These are phyloP conservation scores for Kodamaea sp. DNA, from an alignment of 1,139 yeast genomes.

Conservation along the genomic window DNA sequence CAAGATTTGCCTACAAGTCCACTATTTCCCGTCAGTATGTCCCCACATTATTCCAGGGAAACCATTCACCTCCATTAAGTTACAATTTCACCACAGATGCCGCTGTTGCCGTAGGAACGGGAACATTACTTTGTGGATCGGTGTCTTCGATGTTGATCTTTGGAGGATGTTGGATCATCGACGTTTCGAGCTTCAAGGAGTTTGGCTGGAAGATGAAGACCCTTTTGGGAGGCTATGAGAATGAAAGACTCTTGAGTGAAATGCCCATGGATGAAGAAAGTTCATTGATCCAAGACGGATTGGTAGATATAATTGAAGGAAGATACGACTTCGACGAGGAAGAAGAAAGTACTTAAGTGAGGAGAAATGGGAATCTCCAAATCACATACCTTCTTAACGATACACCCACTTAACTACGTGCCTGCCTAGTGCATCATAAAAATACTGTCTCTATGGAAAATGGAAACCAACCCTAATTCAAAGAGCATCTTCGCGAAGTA, in stretches of 20 bases:
- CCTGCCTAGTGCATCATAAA: too few species aligned
- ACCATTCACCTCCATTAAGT: conserved; percentile 76
- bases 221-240: conserved; percentile 67
- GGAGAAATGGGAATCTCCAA: too few species aligned
- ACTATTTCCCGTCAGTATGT: conserved; percentile 72
- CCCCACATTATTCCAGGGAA: conserved; percentile 81
- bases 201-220: conserved; percentile 71
- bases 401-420: too few species aligned
- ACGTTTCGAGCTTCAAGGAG: conserved; percentile 67
- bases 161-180: conserved; percentile 80
- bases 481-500: too few species aligned
- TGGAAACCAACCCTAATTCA: too few species aligned
- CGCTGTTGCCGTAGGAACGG: conserved; percentile 80
- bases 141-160: conserved; percentile 72
- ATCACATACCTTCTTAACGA: too few species aligned
- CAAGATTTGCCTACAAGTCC: conserved; percentile 74
- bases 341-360: too few species aligned
- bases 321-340: conserved; percentile 28
- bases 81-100: conserved; percentile 84
- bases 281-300: conserved; percentile 50
- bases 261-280: conserved; percentile 73
- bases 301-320: conserved; percentile 49
- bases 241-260: conserved; percentile 45
- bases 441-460: too few species aligned
- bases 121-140: conserved; percentile 72